These are phyloP conservation scores for Fusarium goolgardi DNA, from an alignment of 2,329 filamentous ascomycete genomes.

Conservation along the genomic window DNA sequence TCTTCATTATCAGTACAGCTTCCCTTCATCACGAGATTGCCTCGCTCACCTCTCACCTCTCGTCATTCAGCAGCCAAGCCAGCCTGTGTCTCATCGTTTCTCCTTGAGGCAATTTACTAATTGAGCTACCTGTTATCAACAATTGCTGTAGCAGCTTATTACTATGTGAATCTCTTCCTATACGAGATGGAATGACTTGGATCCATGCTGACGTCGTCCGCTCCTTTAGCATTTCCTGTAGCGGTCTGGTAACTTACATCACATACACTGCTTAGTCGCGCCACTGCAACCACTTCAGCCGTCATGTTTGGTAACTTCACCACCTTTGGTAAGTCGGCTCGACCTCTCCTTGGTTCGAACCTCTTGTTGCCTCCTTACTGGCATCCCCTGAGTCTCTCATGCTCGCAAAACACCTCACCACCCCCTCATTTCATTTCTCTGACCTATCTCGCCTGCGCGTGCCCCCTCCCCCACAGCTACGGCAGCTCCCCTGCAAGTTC, in stretches of 20 bases:
- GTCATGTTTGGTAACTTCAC: constrained; percentile 59
- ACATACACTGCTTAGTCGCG: constrained; percentile 25
- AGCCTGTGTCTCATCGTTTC: not conserved
- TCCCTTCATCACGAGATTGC: constrained; percentile 7
- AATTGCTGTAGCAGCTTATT: constrained; percentile 3
- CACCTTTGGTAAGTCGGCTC: constrained; percentile 52
- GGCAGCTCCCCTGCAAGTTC: constrained; percentile 16
- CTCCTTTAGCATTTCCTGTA: constrained; percentile 26
- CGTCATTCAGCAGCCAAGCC: constrained; percentile 9
- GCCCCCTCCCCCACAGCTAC: constrained; percentile 29
- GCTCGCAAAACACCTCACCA: constrained; percentile 36
- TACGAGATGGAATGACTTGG: constrained; percentile 4
- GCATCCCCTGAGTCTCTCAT: constrained; percentile 12
- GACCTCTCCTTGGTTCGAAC: not conserved
- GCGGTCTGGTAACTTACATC: constrained; percentile 27
- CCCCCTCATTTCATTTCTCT: constrained; percentile 33
- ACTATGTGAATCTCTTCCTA: constrained; percentile 32
- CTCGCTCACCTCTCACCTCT: constrained; percentile 12
- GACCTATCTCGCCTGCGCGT: constrained; percentile 10
- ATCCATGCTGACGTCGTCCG: constrained; percentile 30
- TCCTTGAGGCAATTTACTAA: not conserved
- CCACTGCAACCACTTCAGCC: constrained; percentile 37
- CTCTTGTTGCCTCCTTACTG: not conserved
- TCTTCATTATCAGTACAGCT: not conserved
- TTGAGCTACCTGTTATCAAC: not conserved